phyloP scores from a whole-genome alignment of 75 land plant species.

The Sequoiadendron giganteum region DNA sequence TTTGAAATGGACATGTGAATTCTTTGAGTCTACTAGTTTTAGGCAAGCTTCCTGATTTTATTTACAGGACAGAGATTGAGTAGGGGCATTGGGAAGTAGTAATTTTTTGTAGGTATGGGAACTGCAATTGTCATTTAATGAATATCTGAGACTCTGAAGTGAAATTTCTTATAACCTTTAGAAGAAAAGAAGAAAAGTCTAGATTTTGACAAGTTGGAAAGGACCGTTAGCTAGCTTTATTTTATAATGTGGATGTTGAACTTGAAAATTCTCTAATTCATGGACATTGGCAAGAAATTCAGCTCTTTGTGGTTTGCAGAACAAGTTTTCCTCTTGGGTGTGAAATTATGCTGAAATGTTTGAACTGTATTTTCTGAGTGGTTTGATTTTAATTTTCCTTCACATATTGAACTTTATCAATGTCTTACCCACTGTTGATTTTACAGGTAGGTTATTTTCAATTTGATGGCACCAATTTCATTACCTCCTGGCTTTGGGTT shows the following conservation, averaged over 20 bases:
- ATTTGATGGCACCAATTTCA: constrained; percentile 2
- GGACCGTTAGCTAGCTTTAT: not conserved
- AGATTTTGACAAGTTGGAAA: not conserved
- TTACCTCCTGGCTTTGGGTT: constrained; percentile 18
- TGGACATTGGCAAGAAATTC: not conserved
- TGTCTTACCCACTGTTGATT: not conserved
- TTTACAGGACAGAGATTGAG: not conserved
- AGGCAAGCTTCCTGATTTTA: not conserved
- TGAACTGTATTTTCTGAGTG: not conserved
- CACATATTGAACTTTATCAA: not conserved
- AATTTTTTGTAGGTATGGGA: not conserved
- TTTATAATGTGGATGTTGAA: not conserved
- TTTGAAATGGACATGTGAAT: not conserved
- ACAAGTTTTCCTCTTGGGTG: not conserved
- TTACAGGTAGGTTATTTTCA: not conserved
- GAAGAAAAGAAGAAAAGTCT: not conserved
- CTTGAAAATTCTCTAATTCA: not conserved
- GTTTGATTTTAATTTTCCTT: not conserved
- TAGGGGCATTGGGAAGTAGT: not conserved
- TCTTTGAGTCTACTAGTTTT: not conserved
- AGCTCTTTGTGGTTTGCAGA: not conserved
- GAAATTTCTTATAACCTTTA: not conserved
- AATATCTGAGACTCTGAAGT: not conserved
- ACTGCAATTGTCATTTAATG: not conserved
- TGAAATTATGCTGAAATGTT: not conserved